Conservation (phyloP, 2,329 filamentous ascomycete species). For the Emericellopsis atlantica region DNA sequence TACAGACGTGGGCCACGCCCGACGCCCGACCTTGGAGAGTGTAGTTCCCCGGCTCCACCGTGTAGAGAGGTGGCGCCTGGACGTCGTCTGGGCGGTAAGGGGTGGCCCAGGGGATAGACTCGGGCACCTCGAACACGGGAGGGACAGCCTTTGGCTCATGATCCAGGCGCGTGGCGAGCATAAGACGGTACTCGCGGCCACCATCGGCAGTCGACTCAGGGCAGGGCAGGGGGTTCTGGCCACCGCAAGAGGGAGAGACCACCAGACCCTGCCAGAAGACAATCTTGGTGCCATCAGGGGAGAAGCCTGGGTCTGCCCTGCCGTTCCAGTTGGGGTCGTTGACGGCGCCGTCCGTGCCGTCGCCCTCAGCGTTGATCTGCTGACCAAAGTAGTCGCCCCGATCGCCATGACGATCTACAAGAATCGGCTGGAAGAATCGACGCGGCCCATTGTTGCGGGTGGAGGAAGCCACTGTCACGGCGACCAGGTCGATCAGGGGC, state of each 20-base stretch:
- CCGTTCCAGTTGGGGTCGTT: constrained; percentile 35
- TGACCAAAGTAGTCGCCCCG: constrained; percentile 29
- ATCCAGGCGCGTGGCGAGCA: constrained; percentile 24
- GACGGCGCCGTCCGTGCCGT: constrained; percentile 18
- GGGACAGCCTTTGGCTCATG: constrained; percentile 12
- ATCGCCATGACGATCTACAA: constrained; percentile 30
- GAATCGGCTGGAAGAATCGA: constrained; percentile 30
- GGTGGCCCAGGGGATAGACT: constrained; percentile 19
- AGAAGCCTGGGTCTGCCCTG: constrained; percentile 27
- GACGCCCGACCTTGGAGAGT: background rate
- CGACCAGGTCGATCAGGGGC: constrained; percentile 24
- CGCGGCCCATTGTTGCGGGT: constrained; percentile 30
- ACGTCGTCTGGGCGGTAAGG: constrained; percentile 2
- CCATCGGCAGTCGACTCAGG: constrained; percentile 22
- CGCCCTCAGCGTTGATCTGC: constrained; percentile 23
- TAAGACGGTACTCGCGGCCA: constrained; percentile 22
- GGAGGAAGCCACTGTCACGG: constrained; percentile 18
- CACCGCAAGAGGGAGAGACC: constrained; percentile 26
- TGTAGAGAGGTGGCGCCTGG: constrained; percentile 11
- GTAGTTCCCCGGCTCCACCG: constrained; percentile 1
- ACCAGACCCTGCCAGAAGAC: constrained; percentile 27
- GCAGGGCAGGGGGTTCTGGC: constrained; percentile 26
- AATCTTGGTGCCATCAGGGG: constrained; percentile 25
- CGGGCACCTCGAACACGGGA: constrained; percentile 11
- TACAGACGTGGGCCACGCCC: background rate